phyloP scores from a whole-genome alignment of 768 basidiomycete genomes.

The Tulasnella sp. region DNA sequence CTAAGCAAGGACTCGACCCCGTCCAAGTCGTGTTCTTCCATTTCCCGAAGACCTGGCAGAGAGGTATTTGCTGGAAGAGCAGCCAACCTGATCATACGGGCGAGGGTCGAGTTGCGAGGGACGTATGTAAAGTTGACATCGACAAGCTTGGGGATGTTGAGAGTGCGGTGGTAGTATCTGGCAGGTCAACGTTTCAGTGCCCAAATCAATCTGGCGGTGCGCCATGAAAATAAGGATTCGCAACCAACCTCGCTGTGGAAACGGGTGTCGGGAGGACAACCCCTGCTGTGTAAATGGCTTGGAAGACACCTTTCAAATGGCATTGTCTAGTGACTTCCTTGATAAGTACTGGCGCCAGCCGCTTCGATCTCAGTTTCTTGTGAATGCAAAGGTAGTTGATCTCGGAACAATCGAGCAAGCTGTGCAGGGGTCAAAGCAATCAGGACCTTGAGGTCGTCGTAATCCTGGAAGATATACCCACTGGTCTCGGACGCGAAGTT shows the following conservation, averaged over 20 bases:
- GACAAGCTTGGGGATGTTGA: constrained; percentile 91
- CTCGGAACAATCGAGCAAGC: constrained; percentile 74
- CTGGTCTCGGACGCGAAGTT: constrained; percentile 82
- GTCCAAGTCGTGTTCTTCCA: constrained; percentile 77
- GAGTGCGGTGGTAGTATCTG: constrained; percentile 89
- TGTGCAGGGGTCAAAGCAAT: constrained; percentile 42
- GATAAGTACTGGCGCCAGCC: constrained; percentile 93
- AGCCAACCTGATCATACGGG: constrained; percentile 82
- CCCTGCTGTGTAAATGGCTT: constrained; percentile 96
- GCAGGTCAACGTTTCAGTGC: neutral
- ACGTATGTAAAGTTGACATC: constrained; percentile 88
- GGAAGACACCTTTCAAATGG: constrained; percentile 87
- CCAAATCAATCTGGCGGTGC: neutral
- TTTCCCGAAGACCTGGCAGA: constrained; percentile 73
- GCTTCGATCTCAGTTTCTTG: constrained; percentile 95
- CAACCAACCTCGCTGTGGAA: constrained; percentile 70
- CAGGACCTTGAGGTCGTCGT: neutral
- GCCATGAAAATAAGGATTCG: neutral
- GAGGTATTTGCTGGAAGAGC: constrained; percentile 57
- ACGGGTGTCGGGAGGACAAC: constrained; percentile 93
- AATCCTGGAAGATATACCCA: constrained; percentile 47
- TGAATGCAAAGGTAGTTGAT: constrained; percentile 98
- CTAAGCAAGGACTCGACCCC: constrained; percentile 70
- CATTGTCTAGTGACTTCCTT: constrained; percentile 96
- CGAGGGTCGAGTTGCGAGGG: constrained; percentile 83